A percentile compares a stretch with the other conserved stretches of the same genome.
These are phyloP conservation scores for Cruciata laevipes DNA, from an alignment of 257 asterid species.

Conservation along the genomic window DNA sequence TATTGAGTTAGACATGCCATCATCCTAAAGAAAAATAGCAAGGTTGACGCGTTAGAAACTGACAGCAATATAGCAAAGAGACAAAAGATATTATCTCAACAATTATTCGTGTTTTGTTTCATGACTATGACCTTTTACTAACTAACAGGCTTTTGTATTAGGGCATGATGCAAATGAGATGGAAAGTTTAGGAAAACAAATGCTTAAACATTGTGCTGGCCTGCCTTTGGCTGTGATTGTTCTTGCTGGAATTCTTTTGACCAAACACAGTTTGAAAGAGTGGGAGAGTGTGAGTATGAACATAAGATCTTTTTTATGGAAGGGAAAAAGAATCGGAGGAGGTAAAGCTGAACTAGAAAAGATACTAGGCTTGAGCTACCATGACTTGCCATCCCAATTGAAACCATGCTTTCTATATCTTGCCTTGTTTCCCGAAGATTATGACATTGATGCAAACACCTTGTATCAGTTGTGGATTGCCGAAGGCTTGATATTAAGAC, in stretches of 20 bases:
- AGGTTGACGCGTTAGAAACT: no score
- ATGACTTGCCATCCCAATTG: constrained; percentile 13
- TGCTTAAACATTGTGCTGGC: background rate
- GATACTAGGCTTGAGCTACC: constrained; percentile 1
- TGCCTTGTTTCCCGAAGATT: background rate
- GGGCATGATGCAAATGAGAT: background rate
- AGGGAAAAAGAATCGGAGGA: background rate
- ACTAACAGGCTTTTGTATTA: no score
- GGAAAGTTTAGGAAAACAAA: constrained; percentile 4
- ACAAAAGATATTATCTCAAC: no score
- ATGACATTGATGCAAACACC: background rate
- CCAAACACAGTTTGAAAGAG: background rate
- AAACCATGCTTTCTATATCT: constrained; percentile 17
- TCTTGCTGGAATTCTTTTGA: constrained; percentile 6
- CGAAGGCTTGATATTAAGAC: background rate
- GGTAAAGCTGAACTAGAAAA: background rate
- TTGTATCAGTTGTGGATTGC: constrained; percentile 7
- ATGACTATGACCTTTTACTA: no score
- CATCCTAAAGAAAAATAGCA: no score
- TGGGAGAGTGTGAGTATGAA: background rate
- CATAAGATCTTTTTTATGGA: background rate
- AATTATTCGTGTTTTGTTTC: no score
- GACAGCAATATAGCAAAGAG: no score
- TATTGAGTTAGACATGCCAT: no score
- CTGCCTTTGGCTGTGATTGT: constrained; percentile 8